These are phyloP conservation scores for Cladobotryum mycophilum DNA, from an alignment of 2,329 filamentous ascomycete genomes.

Conservation along the genomic window DNA sequence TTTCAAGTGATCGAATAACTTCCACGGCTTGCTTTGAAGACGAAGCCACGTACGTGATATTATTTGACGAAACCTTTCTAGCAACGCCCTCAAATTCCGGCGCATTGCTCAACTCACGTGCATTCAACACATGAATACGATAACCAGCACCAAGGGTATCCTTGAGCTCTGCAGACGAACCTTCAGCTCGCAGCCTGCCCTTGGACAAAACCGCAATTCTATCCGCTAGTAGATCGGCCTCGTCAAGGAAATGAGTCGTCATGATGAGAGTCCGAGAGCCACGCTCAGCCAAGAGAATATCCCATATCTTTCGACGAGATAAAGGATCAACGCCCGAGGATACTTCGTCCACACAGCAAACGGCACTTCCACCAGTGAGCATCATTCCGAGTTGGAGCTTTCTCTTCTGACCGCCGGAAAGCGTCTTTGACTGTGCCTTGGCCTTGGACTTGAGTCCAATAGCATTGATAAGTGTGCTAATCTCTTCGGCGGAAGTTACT, in stretches of 20 bases:
- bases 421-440: slow-evolving; percentile 52
- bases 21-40: slow-evolving; percentile 61
- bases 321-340: slow-evolving; percentile 68
- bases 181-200: slow-evolving; percentile 58
- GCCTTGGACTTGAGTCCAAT: slow-evolving; percentile 63
- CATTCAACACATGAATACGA: slow-evolving; percentile 22
- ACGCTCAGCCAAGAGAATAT: slow-evolving; percentile 63
- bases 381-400: slow-evolving; percentile 74
- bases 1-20: slow-evolving; percentile 62
- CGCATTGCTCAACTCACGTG: slow-evolving; percentile 32
- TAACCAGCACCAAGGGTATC: slow-evolving; percentile 50
- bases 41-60: slow-evolving; percentile 62
- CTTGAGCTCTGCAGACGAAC: slow-evolving; percentile 64
- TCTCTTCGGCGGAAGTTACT: slow-evolving; percentile 38
- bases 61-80: slow-evolving; percentile 55
- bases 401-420: slow-evolving; percentile 71
- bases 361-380: slow-evolving; percentile 65
- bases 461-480: slow-evolving; percentile 44
- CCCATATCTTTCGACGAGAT: slow-evolving; percentile 42
- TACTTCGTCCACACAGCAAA: slow-evolving; percentile 72
- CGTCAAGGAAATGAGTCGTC: slow-evolving; percentile 72
- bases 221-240: slow-evolving; percentile 66
- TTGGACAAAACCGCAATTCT: slow-evolving; percentile 65
- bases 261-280: slow-evolving; percentile 61
- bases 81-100: slow-evolving; percentile 46